Conservation (phyloP, 2,329 filamentous ascomycete genomes). For the Thielaviopsis ethacetica region DNA sequence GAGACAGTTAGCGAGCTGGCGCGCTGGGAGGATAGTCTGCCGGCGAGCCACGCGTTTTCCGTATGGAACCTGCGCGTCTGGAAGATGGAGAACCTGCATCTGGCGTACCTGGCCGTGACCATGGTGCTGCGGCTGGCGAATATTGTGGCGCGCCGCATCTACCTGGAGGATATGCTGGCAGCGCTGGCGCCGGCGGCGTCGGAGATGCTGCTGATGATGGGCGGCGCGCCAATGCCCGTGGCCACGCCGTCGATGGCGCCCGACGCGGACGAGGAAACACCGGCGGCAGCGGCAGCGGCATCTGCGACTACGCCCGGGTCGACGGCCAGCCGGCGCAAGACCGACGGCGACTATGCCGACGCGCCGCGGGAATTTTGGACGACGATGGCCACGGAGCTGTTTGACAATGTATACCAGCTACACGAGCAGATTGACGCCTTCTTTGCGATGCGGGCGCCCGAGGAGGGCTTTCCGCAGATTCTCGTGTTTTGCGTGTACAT, state of each 20-base stretch:
- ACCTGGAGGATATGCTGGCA: conserved; percentile 18
- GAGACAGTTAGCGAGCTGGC: conserved; percentile 14
- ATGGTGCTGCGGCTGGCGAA: conserved; percentile 22
- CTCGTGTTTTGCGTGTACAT: conserved; percentile 25
- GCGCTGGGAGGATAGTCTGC: conserved; percentile 19
- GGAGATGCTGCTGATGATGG: background rate
- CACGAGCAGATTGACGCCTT: conserved; percentile 22
- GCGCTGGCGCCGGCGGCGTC: conserved; percentile 6
- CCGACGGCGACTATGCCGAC: background rate
- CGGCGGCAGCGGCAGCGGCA: no score
- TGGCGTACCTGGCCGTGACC: conserved; percentile 21
- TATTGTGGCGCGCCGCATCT: conserved; percentile 21
- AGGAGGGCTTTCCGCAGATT: conserved; percentile 21
- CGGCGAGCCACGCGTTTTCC: conserved; percentile 19
- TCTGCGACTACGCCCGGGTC: no score
- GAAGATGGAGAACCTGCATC: conserved; percentile 20
- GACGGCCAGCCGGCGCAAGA: no score
- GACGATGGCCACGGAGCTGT: conserved; percentile 19
- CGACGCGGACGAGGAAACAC: conserved; percentile 5
- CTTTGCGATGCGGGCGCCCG: conserved; percentile 16
- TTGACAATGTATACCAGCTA: conserved; percentile 20
- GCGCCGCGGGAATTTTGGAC: conserved; percentile 17
- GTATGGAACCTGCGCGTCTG: conserved; percentile 22
- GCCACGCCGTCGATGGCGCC: conserved; percentile 11
- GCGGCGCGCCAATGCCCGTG: conserved; percentile 6